Conservation (phyloP, 805 yeast species). For the Kazachstania viticola region DNA sequence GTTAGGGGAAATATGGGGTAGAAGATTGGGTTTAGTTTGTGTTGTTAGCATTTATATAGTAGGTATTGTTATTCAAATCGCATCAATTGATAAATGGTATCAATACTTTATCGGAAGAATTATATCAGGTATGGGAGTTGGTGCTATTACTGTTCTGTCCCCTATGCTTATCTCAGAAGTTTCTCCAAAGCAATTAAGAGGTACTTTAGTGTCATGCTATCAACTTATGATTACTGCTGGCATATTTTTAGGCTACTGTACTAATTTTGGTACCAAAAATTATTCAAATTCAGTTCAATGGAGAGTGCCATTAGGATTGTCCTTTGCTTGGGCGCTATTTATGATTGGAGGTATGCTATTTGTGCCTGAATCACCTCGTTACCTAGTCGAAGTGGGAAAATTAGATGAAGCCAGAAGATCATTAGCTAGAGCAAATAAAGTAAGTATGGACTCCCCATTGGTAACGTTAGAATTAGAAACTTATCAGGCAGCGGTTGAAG, state of each 20-base stretch:
- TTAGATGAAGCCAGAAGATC: slow-evolving; percentile 53
- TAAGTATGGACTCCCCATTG: slow-evolving; percentile 39
- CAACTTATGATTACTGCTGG: slow-evolving; percentile 68
- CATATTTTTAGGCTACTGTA: slow-evolving; percentile 68
- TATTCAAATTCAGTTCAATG: slow-evolving; percentile 43
- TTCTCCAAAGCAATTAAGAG: slow-evolving; percentile 41
- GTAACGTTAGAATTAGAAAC: slow-evolving; percentile 47
- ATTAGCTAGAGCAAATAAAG: slow-evolving; percentile 47
- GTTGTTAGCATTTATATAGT: slow-evolving; percentile 53
- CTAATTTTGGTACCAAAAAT: slow-evolving; percentile 47
- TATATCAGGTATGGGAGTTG: slow-evolving; percentile 67
- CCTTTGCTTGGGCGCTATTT: slow-evolving; percentile 38
- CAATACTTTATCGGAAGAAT: slow-evolving; percentile 63
- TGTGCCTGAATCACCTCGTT: slow-evolving; percentile 74
- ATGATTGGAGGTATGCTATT: slow-evolving; percentile 32
- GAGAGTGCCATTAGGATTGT: slow-evolving; percentile 63
- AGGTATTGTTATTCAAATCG: slow-evolving; percentile 60
- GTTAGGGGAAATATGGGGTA: slow-evolving; percentile 52
- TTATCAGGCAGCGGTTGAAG: slow-evolving; percentile 49
- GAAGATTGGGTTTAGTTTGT: slow-evolving; percentile 49
- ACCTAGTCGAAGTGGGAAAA: slow-evolving; percentile 42
- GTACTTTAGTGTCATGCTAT: slow-evolving; percentile 60
- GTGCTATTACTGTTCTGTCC: slow-evolving; percentile 62
- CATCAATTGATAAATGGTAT: slow-evolving; percentile 47
- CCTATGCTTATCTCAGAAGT: slow-evolving; percentile 54